A percentile compares a stretch with the other conserved stretches of the same genome.
Evolutionary conservation across 2,329 filamentous ascomycete species (phyloP).

Genomic region (Arthrobotrys entomopaga): DNA sequence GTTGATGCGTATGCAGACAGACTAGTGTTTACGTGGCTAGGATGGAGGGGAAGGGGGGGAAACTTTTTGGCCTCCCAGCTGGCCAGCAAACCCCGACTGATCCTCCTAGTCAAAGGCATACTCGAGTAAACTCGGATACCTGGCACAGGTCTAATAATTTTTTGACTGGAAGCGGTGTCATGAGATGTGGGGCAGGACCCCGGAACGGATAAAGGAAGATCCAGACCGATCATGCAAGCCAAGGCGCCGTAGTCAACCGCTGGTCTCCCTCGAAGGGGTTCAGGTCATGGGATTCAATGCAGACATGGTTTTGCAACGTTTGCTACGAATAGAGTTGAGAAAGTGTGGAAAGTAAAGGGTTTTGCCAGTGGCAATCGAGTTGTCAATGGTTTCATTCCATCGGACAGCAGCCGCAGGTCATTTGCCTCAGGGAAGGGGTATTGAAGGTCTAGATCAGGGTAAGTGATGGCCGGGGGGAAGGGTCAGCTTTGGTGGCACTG

Average conservation of each 20-base stretch:
- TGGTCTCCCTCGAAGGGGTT: slow-evolving; percentile 11
- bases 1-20: slow-evolving; percentile 28
- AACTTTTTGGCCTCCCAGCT: slow-evolving; percentile 25
- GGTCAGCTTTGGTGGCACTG: slow-evolving; percentile 10
- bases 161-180: background rate
- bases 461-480: slow-evolving; percentile 21
- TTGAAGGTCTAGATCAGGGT: slow-evolving; percentile 29
- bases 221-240: slow-evolving; percentile 54
- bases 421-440: slow-evolving; percentile 30
- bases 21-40: slow-evolving; percentile 19
- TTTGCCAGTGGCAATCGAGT: slow-evolving; percentile 24
- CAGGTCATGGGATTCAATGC: slow-evolving; percentile 39
- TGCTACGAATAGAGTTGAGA: slow-evolving; percentile 13
- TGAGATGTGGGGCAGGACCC: slow-evolving; percentile 36
- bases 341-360: slow-evolving; percentile 4
- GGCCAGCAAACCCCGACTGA: slow-evolving; percentile 11
- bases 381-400: slow-evolving; percentile 11
- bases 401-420: slow-evolving; percentile 45
- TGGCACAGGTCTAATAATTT: slow-evolving; percentile 26
- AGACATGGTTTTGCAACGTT: slow-evolving; percentile 12
- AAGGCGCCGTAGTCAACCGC: slow-evolving; percentile 36
- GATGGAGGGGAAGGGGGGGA: slow-evolving; percentile 13
- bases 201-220: slow-evolving; percentile 56
- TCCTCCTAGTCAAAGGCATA: slow-evolving; percentile 12
- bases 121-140: background rate